Conservation (phyloP, 2,329 filamentous ascomycete species). For the Mycosphaerelloides madeirae region DNA sequence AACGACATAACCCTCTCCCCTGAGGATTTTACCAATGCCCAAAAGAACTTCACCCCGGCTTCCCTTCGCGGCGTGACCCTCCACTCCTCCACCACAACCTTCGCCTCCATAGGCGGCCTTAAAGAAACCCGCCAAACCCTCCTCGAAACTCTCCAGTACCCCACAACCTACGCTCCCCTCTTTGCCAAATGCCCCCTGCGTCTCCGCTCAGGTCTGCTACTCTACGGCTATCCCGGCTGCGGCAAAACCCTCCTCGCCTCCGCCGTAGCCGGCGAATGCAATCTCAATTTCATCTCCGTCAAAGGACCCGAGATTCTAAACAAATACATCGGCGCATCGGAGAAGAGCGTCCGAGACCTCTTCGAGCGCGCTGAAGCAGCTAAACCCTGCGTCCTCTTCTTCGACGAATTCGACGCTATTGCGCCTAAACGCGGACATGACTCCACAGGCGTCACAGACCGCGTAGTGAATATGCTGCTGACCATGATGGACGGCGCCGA, state of each 20-base stretch:
- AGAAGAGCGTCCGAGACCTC: slow-evolving; percentile 91
- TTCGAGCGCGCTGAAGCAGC: slow-evolving; percentile 91
- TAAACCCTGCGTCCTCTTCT: slow-evolving; percentile 90
- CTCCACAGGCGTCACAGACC: slow-evolving; percentile 94
- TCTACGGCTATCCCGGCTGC: slow-evolving; percentile 94
- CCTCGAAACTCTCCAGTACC: slow-evolving; percentile 91
- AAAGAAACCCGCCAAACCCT: slow-evolving; percentile 82
- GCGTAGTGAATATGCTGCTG: slow-evolving; percentile 94
- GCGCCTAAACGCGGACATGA: slow-evolving; percentile 96
- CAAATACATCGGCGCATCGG: slow-evolving; percentile 97
- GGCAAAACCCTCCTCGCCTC: slow-evolving; percentile 94
- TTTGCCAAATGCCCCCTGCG: slow-evolving; percentile 93
- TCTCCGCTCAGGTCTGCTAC: slow-evolving; percentile 83
- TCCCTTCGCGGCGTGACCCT: slow-evolving; percentile 91
- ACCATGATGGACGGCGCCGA: slow-evolving; percentile 99
- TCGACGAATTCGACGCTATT: slow-evolving; percentile 97
- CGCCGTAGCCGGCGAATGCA: slow-evolving; percentile 95
- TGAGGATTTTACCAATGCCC: slow-evolving; percentile 74
- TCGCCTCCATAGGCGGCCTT: slow-evolving; percentile 85
- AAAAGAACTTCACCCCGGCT: slow-evolving; percentile 90
- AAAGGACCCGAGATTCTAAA: slow-evolving; percentile 98
- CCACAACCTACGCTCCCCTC: slow-evolving; percentile 95
- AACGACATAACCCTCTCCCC: slow-evolving; percentile 60
- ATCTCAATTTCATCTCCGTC: slow-evolving; percentile 96
- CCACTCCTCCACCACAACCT: slow-evolving; percentile 88